phyloP scores from a whole-genome alignment of 805 yeast species.

The Kodamaea fukazawae region DNA sequence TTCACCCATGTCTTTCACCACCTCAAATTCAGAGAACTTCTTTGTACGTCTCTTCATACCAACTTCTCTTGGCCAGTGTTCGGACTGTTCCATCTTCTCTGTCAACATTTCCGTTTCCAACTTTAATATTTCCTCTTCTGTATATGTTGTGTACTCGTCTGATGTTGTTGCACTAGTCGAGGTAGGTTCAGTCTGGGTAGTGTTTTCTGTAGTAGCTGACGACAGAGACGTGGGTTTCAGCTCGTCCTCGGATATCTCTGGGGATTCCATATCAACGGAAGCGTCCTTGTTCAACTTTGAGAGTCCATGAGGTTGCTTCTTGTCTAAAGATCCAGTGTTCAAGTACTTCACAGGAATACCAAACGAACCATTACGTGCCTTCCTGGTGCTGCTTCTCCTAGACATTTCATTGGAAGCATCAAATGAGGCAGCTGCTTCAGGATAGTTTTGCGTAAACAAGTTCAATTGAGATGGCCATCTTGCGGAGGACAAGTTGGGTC shows the following conservation, averaged over 20 bases:
- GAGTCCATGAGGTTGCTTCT: conserved; percentile 10
- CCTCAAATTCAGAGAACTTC: conserved; percentile 64
- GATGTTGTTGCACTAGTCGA: neutral
- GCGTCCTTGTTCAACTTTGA: conserved; percentile 8
- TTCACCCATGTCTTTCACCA: conserved; percentile 81
- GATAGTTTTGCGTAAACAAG: conserved; percentile 38
- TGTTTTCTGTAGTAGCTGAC: conserved; percentile 1
- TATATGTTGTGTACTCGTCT: conserved; percentile 19
- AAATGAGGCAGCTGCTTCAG: conserved; percentile 28
- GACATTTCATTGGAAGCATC: conserved; percentile 29
- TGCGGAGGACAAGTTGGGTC: conserved; percentile 9
- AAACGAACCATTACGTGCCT: conserved; percentile 26
- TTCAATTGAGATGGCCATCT: conserved; percentile 57
- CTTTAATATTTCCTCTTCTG: conserved; percentile 44
- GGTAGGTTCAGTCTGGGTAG: neutral
- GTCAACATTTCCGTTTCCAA: conserved; percentile 46
- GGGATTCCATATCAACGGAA: conserved; percentile 1
- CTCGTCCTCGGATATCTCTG: conserved; percentile 1
- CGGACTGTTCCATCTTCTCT: conserved; percentile 33
- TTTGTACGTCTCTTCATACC: conserved; percentile 73
- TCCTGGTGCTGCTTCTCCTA: conserved; percentile 35
- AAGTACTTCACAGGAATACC: conserved; percentile 24
- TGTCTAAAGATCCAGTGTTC: conserved; percentile 2
- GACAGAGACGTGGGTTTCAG: conserved; percentile 2
- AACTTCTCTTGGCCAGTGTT: conserved; percentile 47